Evolutionary conservation across 495 filamentous ascomycete species (phyloP).

Genomic region (Letharia columbiana): DNA sequence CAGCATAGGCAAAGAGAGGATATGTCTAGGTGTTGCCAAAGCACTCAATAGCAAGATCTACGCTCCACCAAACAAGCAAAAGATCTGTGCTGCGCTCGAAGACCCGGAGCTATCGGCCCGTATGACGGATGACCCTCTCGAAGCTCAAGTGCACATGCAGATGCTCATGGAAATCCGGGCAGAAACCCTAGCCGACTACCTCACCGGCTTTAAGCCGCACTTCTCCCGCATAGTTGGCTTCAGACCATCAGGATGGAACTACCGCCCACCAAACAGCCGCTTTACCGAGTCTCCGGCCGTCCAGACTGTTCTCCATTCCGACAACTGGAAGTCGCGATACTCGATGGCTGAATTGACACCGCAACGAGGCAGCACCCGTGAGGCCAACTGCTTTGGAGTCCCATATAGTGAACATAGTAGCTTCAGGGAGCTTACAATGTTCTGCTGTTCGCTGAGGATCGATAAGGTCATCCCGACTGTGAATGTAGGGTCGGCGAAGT

Average conservation of each 20-base stretch:
- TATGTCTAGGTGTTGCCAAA: constrained; percentile 83
- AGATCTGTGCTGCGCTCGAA: constrained; percentile 75
- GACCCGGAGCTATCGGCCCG: constrained; percentile 69
- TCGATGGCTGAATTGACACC: constrained; percentile 56
- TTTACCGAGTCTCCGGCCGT: constrained; percentile 57
- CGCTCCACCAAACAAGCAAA: constrained; percentile 69
- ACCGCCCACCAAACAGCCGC: constrained; percentile 58
- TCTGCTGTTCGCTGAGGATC: constrained; percentile 77
- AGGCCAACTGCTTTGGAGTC: constrained; percentile 77
- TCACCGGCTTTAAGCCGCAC: constrained; percentile 62
- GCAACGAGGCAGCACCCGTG: constrained; percentile 66
- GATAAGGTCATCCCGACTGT: constrained; percentile 89
- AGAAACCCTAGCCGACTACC: constrained; percentile 81
- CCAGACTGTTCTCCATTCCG: constrained; percentile 59
- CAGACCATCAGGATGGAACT: constrained; percentile 86
- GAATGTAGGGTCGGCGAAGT: constrained; percentile 68
- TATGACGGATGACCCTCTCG: constrained; percentile 68
- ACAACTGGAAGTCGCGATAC: constrained; percentile 66
- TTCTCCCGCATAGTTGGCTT: constrained; percentile 88
- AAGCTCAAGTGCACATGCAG: constrained; percentile 97
- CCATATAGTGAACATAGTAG: constrained; percentile 93
- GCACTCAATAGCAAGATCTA: constrained; percentile 88
- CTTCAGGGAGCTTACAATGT: constrained; percentile 89
- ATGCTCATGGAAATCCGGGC: constrained; percentile 83
- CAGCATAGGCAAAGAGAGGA: constrained; percentile 93